Evolutionary conservation across 1,139 yeast species (phyloP), one percentile per base, ranked within the genome.

Genomic region (Candida freyschussii): DNA sequence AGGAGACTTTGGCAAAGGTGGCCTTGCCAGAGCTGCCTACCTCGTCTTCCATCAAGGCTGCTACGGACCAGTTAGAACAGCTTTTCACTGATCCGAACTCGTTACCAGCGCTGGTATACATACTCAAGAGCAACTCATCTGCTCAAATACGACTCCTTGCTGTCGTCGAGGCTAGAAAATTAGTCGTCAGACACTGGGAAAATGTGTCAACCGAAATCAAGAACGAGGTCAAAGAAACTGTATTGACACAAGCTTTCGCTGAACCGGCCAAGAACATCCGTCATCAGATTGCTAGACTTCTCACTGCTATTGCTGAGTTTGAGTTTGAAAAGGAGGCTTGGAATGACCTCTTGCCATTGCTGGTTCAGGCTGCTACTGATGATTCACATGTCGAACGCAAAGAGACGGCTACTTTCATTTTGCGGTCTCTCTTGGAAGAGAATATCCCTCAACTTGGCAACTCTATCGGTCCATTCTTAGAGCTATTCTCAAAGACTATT

Each of bases 161-260:
- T 13, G 95, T 96, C 42, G 96, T 91, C 40, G 98, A 91, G 63
- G 89, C 89, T 27, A 78, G 96, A 63, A 91, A 93, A 61, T 73
- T 83, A 55, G 77, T 86, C 31, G 54, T 71, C 33, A 67, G 71
- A 45, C 78, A 77, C 54, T 91, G 98, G 98, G 75, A 67, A 24
- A 47, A 57, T 19, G 56, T 75, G 32, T 81, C 78, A 48, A 72
- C 61, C 17, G 49, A 67, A 7, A 55, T 74, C 38, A 77, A 78
- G 59, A 65, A 70, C 27, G 67, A 69, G 37, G 78, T 91, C 55
- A 79, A 84, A 56, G 65, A 67, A 26, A 69, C 91, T 17, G 60
- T 89, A 51, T 69, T 91, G 50, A 70, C 72, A 45, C 71, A 77
- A 44, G 78, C 95, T 27, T 78, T 87, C 59, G 67, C 69, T 32